These are phyloP conservation scores for Pisolithus marmoratus DNA, from an alignment of 768 basidiomycete genomes.

Conservation along the genomic window DNA sequence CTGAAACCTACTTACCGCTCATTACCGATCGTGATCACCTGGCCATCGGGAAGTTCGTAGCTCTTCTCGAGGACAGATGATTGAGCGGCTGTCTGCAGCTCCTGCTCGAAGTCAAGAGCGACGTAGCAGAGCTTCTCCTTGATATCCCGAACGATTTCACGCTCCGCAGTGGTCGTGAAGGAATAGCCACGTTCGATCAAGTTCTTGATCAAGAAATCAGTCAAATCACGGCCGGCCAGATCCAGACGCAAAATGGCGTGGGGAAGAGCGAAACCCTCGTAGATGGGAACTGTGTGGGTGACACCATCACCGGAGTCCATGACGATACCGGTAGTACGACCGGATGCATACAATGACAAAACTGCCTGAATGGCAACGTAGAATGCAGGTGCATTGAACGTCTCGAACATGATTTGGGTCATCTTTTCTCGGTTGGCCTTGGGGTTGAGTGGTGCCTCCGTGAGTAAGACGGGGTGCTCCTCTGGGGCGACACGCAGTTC, in stretches of 20 bases:
- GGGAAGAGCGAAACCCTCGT: constrained; percentile 89
- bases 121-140: constrained; percentile 94
- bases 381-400: constrained; percentile 71
- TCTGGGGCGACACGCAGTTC: constrained; percentile 74
- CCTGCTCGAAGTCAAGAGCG: constrained; percentile 91
- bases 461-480: constrained; percentile 68
- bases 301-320: constrained; percentile 97
- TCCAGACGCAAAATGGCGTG: constrained; percentile 93
- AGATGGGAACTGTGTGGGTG: constrained; percentile 93
- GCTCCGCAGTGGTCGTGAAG: constrained; percentile 91
- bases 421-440: constrained; percentile 71
- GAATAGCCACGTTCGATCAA: constrained; percentile 88
- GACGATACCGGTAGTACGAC: constrained; percentile 92
- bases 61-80: constrained; percentile 88
- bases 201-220: constrained; percentile 77
- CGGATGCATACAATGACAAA: constrained; percentile 81
- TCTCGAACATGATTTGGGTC: constrained; percentile 80
- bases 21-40: constrained; percentile 84
- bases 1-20: constrained; percentile 39
- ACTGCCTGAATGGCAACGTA: constrained; percentile 74
- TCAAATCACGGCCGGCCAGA: constrained; percentile 89
- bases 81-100: constrained; percentile 85
- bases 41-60: constrained; percentile 89
- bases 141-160: constrained; percentile 94
- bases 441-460: constrained; percentile 69